Conservation (phyloP, 176 grass and related monocot genomes). For the Ampelocalamus luodianensis region DNA sequence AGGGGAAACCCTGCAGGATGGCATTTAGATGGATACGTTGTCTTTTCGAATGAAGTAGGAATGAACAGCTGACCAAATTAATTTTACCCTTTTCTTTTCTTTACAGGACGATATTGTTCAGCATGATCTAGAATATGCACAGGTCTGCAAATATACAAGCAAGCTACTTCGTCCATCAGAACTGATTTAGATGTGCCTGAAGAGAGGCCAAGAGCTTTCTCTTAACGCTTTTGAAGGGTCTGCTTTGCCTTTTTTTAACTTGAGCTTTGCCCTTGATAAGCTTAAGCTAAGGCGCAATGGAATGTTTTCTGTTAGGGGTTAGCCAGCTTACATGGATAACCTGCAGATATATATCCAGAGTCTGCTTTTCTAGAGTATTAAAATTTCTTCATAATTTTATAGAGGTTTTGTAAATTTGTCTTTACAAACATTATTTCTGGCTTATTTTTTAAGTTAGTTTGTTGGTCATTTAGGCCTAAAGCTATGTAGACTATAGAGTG, state of each 20-base stretch:
- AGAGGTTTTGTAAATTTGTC: not conserved
- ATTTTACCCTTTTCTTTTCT: not conserved
- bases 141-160: constrained; percentile 35
- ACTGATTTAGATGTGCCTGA: constrained; percentile 83
- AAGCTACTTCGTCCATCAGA: constrained; percentile 64
- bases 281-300: constrained; percentile 7
- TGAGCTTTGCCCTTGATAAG: not conserved
- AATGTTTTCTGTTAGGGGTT: constrained; percentile 13
- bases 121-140: constrained; percentile 48
- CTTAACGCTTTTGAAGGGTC: constrained; percentile 78
- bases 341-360: constrained; percentile 7
- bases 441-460: not conserved
- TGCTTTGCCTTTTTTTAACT: not conserved
- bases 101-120: constrained; percentile 87
- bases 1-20: constrained; percentile 7
- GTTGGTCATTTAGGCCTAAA: not conserved
- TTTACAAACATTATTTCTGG: not conserved
- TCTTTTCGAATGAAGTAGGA: not conserved
- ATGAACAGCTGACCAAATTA: not conserved
- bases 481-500: not conserved
- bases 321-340: constrained; percentile 13
- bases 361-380: not conserved
- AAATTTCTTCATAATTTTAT: not conserved
- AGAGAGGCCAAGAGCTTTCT: constrained; percentile 58
- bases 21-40: constrained; percentile 7